Base-by-base conservation (phyloP, 495 filamentous ascomycete species). In the Aspergillus diversus region DNA sequence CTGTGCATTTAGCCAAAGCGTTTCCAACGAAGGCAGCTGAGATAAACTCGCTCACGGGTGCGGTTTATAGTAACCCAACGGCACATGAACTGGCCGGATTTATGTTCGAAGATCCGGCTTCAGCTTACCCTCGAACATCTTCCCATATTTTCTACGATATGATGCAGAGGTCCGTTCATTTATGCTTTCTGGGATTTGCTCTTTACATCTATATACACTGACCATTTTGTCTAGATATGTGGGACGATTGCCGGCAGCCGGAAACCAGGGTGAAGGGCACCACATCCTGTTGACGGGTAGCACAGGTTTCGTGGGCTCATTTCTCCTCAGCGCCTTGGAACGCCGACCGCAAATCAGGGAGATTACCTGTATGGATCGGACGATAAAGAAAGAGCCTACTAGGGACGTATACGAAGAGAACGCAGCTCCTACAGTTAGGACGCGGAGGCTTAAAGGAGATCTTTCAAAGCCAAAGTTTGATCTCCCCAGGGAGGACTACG, bases 281-380 rank as follows among this genome's bases (percentile, higher is more conserved):
- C 54, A 74, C 0, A 73, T 87, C n/a, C 47, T 86, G 9, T 63
- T 87, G 6, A 86, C 83, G 1, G 84, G 85, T 17, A 78, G 76
- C 1, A 86, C 85, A 0, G 84, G 84, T 15, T 78, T 78, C 34
- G 57, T 88, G 13, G 85, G 85, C 2, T 80, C 80, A 0, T 83
- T 83, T 68, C 64, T 87, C 59, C 68, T 87, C 2, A 74, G 81
- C 51, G 17, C 69, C 12, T 73, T 84, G 15, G 52, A 73, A 0
- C 72, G 77, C 0, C 57, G 64, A 9, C 76, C 83, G 5, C 65
- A 67, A 52, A 39, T 62, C 5, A 17, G 15, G 3, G 78, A 77
- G 61, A 73, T 86, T 50, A 73, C 81, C 59, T 86, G 82, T 59
- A 69, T 86, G 48, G 85, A 86, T 64, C 21, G 21, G 21, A 27